A percentile compares a stretch with the other conserved stretches of the same genome.
phyloP scores from a whole-genome alignment of 306 rosid species.

The Argentina anserina region DNA sequence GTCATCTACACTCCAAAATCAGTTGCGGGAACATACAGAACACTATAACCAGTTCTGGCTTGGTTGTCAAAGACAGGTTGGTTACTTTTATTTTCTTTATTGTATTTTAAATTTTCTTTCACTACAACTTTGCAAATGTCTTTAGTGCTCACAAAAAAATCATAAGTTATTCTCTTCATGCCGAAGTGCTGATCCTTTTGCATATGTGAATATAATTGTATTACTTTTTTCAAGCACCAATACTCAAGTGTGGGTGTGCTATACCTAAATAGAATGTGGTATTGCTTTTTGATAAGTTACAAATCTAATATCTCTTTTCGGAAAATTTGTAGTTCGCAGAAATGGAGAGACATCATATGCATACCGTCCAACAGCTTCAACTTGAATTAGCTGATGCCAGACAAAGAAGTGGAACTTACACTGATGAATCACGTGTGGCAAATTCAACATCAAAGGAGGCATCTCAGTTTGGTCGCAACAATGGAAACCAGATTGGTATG shows the following conservation, averaged over 20 bases:
- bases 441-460: conserved; percentile 55
- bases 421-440: conserved; percentile 57
- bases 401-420: conserved; percentile 68
- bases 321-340: conserved; percentile 68
- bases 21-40: conserved; percentile 83
- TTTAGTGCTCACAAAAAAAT: neutral
- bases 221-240: neutral
- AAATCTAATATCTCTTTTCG: conserved; percentile 15
- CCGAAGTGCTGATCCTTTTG: neutral
- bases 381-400: conserved; percentile 82
- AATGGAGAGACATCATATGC: conserved; percentile 88
- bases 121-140: neutral
- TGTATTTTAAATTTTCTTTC: neutral
- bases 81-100: conserved; percentile 16
- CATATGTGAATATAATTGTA: neutral
- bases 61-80: conserved; percentile 93
- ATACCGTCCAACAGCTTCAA: conserved; percentile 83
- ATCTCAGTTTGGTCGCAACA: conserved; percentile 64
- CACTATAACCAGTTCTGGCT: conserved; percentile 96
- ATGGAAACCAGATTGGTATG: conserved; percentile 58
- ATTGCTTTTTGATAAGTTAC: conserved; percentile 3
- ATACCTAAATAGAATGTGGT: neutral
- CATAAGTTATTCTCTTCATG: neutral
- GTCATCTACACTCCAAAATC: conserved; percentile 85
- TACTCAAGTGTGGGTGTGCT: neutral